Percentiles rank a stretch among this genome's conserved stretches.
phyloP scores from a whole-genome alignment of 495 filamentous ascomycete genomes.

The Penicillium odoratum region DNA sequence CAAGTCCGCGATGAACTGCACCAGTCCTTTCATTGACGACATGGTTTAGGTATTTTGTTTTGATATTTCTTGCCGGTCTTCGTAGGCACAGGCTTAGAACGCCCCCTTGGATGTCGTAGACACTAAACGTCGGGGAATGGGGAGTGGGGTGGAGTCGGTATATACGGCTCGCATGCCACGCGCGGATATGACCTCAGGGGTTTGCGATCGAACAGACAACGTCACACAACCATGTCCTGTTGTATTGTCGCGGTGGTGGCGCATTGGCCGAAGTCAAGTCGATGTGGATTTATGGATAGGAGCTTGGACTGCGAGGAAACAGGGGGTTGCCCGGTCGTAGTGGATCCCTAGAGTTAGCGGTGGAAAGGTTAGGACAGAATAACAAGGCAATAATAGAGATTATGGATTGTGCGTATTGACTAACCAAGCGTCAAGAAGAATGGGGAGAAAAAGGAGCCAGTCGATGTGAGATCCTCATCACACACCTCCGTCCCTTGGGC shows the following conservation, averaged over 20 bases:
- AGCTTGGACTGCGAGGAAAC: slow-evolving; percentile 18
- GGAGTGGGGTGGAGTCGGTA: slow-evolving; percentile 18
- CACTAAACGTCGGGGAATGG: slow-evolving; percentile 5
- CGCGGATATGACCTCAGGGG: slow-evolving; percentile 29
- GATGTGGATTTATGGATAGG: slow-evolving; percentile 6
- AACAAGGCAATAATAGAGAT: neutral
- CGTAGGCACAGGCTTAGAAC: neutral
- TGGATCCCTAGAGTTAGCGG: neutral
- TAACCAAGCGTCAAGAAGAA: neutral
- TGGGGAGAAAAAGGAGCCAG: slow-evolving; percentile 5
- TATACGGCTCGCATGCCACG: slow-evolving; percentile 29
- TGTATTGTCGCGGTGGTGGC: slow-evolving; percentile 14
- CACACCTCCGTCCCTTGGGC: slow-evolving; percentile 28
- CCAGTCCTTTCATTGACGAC: slow-evolving; percentile 84
- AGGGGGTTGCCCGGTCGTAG: slow-evolving; percentile 23
- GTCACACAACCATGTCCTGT: slow-evolving; percentile 39
- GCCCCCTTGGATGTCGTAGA: slow-evolving; percentile 2
- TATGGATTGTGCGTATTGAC: neutral
- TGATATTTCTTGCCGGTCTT: neutral
- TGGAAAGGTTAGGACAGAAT: slow-evolving; percentile 1
- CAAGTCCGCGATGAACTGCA: slow-evolving; percentile 98
- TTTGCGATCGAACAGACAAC: slow-evolving; percentile 26
- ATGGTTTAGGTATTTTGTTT: slow-evolving; percentile 22
- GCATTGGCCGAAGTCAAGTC: slow-evolving; percentile 24
- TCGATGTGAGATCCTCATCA: slow-evolving; percentile 14